Evolutionary conservation across 108 stramenopile genomes (phyloP).

Genomic region (Skeletonema menzelii): DNA sequence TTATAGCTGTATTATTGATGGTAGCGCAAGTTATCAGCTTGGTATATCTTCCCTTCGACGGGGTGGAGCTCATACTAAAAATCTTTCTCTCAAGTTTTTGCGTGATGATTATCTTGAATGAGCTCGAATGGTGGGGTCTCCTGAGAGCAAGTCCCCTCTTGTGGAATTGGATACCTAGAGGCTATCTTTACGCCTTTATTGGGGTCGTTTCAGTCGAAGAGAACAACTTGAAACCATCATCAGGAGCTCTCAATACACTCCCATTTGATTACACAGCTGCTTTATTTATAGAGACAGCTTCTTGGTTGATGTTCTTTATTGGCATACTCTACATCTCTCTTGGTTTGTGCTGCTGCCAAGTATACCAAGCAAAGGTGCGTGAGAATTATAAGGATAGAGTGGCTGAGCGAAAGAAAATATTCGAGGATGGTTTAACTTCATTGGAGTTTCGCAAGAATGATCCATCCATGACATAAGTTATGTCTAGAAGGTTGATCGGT

Average conservation of each 20-base stretch:
- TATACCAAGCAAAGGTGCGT: not conserved
- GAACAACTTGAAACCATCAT: slow-evolving; percentile 10
- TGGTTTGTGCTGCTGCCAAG: slow-evolving; percentile 14
- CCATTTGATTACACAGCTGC: slow-evolving; percentile 3
- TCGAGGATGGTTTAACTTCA: slow-evolving; percentile 1
- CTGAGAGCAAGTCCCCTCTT: slow-evolving; percentile 6
- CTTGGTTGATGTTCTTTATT: slow-evolving; percentile 15
- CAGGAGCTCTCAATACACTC: not conserved
- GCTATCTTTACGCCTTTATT: slow-evolving; percentile 14
- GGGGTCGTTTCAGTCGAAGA: slow-evolving; percentile 15
- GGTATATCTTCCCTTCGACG: slow-evolving; percentile 11
- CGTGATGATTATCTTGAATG: slow-evolving; percentile 5
- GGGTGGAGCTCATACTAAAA: slow-evolving; percentile 4
- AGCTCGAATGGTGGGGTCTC: slow-evolving; percentile 4
- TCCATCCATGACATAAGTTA: not conserved
- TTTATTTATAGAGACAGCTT: slow-evolving; percentile 8
- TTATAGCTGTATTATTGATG: slow-evolving; percentile 2
- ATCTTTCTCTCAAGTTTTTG: slow-evolving; percentile 9
- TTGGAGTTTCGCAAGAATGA: not conserved
- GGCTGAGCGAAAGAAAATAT: not conserved
- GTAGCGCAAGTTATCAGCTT: slow-evolving; percentile 19
- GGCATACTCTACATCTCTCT: slow-evolving; percentile 4
- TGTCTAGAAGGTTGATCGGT: not conserved
- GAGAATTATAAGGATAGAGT: not conserved
- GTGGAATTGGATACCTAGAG: slow-evolving; percentile 16